A percentile compares a stretch with the other conserved stretches of the same genome.
These are phyloP conservation scores for Dactylonectria estremocensis DNA, from an alignment of 2,329 filamentous ascomycete species.

Conservation along the genomic window DNA sequence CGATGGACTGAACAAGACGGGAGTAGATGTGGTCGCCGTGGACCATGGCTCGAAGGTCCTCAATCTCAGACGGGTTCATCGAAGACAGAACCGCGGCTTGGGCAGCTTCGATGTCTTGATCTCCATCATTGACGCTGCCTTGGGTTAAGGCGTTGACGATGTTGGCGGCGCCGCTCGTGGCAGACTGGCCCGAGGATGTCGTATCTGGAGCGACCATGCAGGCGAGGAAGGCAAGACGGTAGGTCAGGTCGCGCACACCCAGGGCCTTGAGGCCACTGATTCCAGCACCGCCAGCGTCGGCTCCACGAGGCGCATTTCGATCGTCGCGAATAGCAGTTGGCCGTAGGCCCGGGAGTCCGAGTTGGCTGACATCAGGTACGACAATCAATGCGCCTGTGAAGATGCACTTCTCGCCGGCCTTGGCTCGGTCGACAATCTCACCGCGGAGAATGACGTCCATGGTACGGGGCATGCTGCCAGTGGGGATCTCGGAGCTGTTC, in stretches of 20 bases:
- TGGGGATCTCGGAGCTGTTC: slow-evolving; percentile 98
- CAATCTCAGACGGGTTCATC: slow-evolving; percentile 88
- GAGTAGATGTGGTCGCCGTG: slow-evolving; percentile 97
- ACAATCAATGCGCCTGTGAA: slow-evolving; percentile 98
- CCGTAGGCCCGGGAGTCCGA: slow-evolving; percentile 88
- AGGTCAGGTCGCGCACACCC: slow-evolving; percentile 95
- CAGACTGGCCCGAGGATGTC: slow-evolving; percentile 82
- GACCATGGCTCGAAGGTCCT: slow-evolving; percentile 93
- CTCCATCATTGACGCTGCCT: slow-evolving; percentile 73
- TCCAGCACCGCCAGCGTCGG: slow-evolving; percentile 86
- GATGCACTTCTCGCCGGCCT: slow-evolving; percentile 98
- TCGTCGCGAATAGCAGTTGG: slow-evolving; percentile 90
- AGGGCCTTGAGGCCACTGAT: slow-evolving; percentile 91
- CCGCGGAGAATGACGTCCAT: slow-evolving; percentile 97
- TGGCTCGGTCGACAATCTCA: slow-evolving; percentile 97
- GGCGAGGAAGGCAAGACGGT: slow-evolving; percentile 94
- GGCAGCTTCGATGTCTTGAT: slow-evolving; percentile 84
- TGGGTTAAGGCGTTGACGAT: slow-evolving; percentile 85
- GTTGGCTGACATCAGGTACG: slow-evolving; percentile 95
- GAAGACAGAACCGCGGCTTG: slow-evolving; percentile 90
- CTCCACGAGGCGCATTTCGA: slow-evolving; percentile 78
- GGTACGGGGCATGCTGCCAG: slow-evolving; percentile 97
- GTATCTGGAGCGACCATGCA: slow-evolving; percentile 96
- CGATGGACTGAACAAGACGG: slow-evolving; percentile 91
- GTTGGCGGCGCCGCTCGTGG: slow-evolving; percentile 77